A percentile compares a stretch with the other conserved stretches of the same genome.
Conservation (phyloP, 2,329 filamentous ascomycete species). For the Colletotrichum lentis region DNA sequence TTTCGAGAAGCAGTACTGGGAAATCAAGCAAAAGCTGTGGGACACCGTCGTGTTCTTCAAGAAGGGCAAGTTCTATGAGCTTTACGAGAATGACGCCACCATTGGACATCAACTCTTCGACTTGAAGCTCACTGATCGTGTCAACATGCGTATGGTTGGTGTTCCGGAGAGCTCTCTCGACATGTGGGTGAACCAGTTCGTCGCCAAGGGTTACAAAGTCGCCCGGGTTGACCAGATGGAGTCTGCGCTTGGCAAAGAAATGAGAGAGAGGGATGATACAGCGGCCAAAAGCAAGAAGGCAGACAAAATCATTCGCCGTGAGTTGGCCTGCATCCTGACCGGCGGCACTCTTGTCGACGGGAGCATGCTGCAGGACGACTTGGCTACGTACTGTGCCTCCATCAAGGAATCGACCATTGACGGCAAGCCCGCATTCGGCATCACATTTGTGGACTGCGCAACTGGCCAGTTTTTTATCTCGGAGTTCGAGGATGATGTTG, state of each 20-base stretch:
- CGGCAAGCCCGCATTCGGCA: constrained; percentile 82
- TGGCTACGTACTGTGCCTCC: constrained; percentile 94
- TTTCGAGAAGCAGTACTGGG: constrained; percentile 99
- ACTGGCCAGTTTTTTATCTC: constrained; percentile 96
- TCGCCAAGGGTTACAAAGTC: constrained; percentile 97
- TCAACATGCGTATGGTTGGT: constrained; percentile 99
- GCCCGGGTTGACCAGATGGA: constrained; percentile 97
- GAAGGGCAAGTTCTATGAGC: constrained; percentile 98
- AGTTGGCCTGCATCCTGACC: constrained; percentile 90
- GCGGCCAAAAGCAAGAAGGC: constrained; percentile 71
- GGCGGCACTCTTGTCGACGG: constrained; percentile 93
- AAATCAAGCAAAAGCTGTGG: constrained; percentile 98
- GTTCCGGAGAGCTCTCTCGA: constrained; percentile 96
- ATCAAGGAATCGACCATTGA: constrained; percentile 85
- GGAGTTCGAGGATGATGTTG: constrained; percentile 88
- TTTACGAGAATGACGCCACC: constrained; percentile 97
- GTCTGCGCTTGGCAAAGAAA: constrained; percentile 93
- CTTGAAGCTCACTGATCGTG: constrained; percentile 94
- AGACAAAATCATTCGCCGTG: constrained; percentile 92
- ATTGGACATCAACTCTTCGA: constrained; percentile 97
- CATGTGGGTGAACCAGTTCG: constrained; percentile 97
- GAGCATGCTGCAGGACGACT: constrained; percentile 96
- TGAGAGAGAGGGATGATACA: constrained; percentile 86
- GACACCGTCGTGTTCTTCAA: constrained; percentile 99
- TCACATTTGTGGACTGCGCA: constrained; percentile 93